These are phyloP conservation scores for Globisporangium solare DNA, from an alignment of 352 stramenopile genomes.

Conservation along the genomic window DNA sequence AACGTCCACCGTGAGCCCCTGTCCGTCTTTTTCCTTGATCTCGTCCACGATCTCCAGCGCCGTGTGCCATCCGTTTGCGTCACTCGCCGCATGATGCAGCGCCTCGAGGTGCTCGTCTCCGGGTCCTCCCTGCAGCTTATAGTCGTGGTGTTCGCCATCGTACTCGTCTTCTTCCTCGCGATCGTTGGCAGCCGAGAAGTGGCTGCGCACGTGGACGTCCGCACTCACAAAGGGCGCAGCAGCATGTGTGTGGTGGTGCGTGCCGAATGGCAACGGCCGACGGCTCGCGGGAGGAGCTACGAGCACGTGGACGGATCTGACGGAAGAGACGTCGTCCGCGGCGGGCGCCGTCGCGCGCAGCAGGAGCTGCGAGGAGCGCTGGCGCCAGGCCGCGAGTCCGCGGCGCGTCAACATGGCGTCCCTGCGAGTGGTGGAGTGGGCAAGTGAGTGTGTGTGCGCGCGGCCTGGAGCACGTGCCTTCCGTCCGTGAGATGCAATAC, in stretches of 20 bases:
- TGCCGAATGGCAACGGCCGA: constrained; percentile 5
- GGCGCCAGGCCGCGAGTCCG: constrained; percentile 9
- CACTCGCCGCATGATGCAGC: constrained; percentile 9
- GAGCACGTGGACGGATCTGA: constrained; percentile 13
- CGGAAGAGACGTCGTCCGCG: not conserved
- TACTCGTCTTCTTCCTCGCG: constrained; percentile 1
- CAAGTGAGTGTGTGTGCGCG: too few relatives aligned
- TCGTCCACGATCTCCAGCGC: constrained; percentile 52
- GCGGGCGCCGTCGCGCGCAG: not conserved
- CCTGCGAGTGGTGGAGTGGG: not conserved
- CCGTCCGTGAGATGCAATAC: too few relatives aligned
- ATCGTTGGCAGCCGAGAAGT: constrained; percentile 13
- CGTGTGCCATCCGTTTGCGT: constrained; percentile 21
- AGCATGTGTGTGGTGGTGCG: not conserved
- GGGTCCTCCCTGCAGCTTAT: not conserved
- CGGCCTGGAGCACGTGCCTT: too few relatives aligned
- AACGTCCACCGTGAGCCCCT: constrained; percentile 35
- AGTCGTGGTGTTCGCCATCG: not conserved
- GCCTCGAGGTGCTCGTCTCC: constrained; percentile 13
- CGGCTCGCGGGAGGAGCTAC: constrained; percentile 5
- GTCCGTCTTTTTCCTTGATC: constrained; percentile 30
- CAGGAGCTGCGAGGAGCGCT: constrained; percentile 1
- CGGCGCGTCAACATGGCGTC: constrained; percentile 11
- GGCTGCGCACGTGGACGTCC: constrained; percentile 1
- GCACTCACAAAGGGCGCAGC: not conserved